A percentile compares a stretch with the other conserved stretches of the same genome.
phyloP scores from a whole-genome alignment of 139 green algal species.

The Tetradesmus obliquus region DNA sequence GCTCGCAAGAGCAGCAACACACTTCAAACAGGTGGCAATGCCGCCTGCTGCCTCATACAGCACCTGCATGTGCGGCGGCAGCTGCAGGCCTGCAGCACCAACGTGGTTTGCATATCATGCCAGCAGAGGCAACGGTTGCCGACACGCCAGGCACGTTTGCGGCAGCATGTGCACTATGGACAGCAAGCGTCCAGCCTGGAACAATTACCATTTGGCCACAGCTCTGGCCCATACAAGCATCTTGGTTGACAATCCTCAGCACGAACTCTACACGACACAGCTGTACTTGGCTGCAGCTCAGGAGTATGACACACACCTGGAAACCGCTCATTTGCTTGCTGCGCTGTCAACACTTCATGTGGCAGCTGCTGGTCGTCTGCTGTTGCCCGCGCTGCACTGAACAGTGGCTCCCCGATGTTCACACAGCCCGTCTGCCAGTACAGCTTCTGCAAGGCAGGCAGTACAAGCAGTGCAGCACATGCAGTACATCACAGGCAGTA shows the following conservation, averaged over 20 bases:
- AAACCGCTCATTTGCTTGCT: slow-evolving; percentile 63
- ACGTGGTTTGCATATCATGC: too few relatives aligned
- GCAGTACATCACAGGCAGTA: background rate
- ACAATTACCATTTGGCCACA: too few relatives aligned
- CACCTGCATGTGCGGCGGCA: slow-evolving; percentile 53
- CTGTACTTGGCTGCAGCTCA: too few relatives aligned
- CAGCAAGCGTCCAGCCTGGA: too few relatives aligned
- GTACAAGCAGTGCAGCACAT: background rate
- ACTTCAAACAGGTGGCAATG: slow-evolving; percentile 41
- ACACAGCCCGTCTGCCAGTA: slow-evolving; percentile 54
- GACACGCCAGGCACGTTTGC: too few relatives aligned
- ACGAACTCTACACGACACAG: too few relatives aligned
- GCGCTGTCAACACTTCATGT: slow-evolving; percentile 70
- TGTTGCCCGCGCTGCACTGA: slow-evolving; percentile 28
- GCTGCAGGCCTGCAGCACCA: slow-evolving; percentile 46
- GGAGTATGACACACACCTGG: slow-evolving; percentile 52
- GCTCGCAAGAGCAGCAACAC: too few relatives aligned
- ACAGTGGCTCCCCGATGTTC: slow-evolving; percentile 43
- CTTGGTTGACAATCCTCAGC: too few relatives aligned
- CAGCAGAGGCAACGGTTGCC: too few relatives aligned
- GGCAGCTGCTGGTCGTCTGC: slow-evolving; percentile 45
- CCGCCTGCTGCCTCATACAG: slow-evolving; percentile 74
- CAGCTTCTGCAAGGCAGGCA: slow-evolving; percentile 43
- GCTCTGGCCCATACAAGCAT: too few relatives aligned
- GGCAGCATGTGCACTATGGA: too few relatives aligned